phyloP scores from a whole-genome alignment of 2,329 filamentous ascomycete species.

The Paraphoma sp. region DNA sequence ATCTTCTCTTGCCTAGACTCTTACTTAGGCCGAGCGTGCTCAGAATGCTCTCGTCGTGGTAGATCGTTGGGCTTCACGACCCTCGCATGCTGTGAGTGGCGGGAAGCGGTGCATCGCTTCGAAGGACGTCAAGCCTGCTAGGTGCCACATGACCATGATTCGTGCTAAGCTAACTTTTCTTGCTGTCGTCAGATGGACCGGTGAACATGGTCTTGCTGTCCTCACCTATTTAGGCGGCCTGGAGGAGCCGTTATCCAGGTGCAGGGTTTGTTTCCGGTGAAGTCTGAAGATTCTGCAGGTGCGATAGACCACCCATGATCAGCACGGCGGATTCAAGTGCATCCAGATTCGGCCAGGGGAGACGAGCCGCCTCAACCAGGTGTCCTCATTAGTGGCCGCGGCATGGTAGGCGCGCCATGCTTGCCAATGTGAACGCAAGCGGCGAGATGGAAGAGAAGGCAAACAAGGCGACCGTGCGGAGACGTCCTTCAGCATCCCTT shows the following conservation, averaged over 20 bases:
- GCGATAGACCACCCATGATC: not conserved
- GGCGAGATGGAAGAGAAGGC: slow-evolving; percentile 14
- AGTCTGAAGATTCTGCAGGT: not conserved
- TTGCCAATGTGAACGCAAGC: slow-evolving; percentile 21
- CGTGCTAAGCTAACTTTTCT: not conserved
- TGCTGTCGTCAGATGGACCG: not conserved
- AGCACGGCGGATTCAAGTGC: not conserved
- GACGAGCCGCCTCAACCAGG: not conserved
- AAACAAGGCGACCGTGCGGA: slow-evolving; percentile 22
- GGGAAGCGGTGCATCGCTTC: not conserved
- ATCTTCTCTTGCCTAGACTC: no score
- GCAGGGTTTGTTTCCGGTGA: slow-evolving; percentile 4
- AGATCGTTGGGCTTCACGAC: no score
- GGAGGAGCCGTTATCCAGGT: not conserved
- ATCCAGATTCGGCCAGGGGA: not conserved
- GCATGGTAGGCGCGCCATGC: not conserved
- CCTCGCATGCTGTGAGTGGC: not conserved
- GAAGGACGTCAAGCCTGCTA: not conserved
- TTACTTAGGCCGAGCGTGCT: not conserved
- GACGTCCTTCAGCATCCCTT: slow-evolving; percentile 14
- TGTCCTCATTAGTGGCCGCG: slow-evolving; percentile 2
- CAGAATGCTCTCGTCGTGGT: no score
- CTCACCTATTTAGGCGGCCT: not conserved
- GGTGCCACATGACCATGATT: slow-evolving; percentile 5
- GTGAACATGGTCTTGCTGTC: not conserved